Evolutionary conservation across 2,329 filamentous ascomycete species (phyloP).

Genomic region (Seiridium cupressi): DNA sequence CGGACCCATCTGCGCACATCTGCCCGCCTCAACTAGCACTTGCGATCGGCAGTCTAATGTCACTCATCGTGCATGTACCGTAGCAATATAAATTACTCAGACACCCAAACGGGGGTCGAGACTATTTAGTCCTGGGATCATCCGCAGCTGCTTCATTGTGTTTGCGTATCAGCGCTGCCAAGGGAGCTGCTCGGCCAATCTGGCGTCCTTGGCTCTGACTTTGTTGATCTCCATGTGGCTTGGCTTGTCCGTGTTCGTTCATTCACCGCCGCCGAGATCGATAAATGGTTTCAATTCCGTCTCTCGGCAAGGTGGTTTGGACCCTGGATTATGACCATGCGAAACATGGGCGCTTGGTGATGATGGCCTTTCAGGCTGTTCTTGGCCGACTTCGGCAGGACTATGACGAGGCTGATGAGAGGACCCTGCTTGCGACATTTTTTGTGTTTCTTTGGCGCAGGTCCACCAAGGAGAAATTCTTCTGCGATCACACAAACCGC

Average conservation of each 20-base stretch:
- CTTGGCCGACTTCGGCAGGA: constrained; percentile 5
- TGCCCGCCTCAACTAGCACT: not conserved
- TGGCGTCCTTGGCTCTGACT: not conserved
- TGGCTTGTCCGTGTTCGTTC: constrained; percentile 1
- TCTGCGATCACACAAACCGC: not conserved
- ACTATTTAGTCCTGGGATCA: not conserved
- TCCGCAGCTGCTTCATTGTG: not conserved
- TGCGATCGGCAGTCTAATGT: not conserved
- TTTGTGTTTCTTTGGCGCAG: not conserved
- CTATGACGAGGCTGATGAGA: not conserved
- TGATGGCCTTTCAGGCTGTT: not conserved
- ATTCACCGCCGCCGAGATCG: not conserved
- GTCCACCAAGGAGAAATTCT: not conserved
- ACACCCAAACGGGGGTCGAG: not conserved
- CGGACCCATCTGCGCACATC: not conserved
- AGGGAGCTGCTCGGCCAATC: not conserved
- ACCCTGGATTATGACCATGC: not conserved
- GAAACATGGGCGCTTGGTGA: not conserved
- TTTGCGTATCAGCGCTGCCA: not conserved
- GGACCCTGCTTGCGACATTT: constrained; percentile 3
- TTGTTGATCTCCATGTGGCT: not conserved
- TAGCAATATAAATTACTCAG: not conserved
- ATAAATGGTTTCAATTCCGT: not conserved
- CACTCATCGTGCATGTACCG: not conserved
- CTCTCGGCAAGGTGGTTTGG: not conserved